phyloP scores from a whole-genome alignment of 257 asterid genomes.

The Nicotiana sylvestris region DNA sequence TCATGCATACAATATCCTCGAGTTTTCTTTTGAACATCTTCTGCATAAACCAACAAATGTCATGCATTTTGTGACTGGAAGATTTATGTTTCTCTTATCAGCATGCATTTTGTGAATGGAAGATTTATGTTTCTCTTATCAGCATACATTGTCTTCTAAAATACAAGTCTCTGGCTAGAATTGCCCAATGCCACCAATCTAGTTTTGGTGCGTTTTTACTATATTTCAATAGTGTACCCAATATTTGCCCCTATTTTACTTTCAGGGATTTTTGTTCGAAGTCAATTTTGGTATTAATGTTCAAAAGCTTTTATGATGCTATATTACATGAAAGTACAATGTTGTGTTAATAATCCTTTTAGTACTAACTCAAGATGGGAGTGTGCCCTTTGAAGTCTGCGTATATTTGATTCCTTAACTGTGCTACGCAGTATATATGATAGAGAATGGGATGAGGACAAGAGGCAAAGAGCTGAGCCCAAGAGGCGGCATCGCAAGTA shows the following conservation, averaged over 20 bases:
- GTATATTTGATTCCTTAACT: constrained; percentile 40
- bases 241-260: background rate
- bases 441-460: constrained; percentile 98
- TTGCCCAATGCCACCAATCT: background rate
- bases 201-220: background rate
- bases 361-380: background rate
- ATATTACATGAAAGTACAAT: background rate
- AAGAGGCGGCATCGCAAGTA: constrained; percentile 92
- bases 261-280: background rate
- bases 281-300: background rate
- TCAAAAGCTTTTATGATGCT: background rate
- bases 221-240: background rate
- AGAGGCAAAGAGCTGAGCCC: constrained; percentile 90
- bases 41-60: background rate
- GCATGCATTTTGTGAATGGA: background rate
- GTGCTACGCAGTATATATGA: constrained; percentile 50
- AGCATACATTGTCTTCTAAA: background rate
- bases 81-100: background rate
- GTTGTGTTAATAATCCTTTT: background rate
- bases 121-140: background rate
- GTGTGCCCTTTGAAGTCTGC: background rate
- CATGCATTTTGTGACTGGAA: background rate
- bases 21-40: background rate
- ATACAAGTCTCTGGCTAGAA: background rate
- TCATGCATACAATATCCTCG: background rate